phyloP scores from a whole-genome alignment of 1,284 basidiomycete genomes.

The Fomitiporia mediterranea region DNA sequence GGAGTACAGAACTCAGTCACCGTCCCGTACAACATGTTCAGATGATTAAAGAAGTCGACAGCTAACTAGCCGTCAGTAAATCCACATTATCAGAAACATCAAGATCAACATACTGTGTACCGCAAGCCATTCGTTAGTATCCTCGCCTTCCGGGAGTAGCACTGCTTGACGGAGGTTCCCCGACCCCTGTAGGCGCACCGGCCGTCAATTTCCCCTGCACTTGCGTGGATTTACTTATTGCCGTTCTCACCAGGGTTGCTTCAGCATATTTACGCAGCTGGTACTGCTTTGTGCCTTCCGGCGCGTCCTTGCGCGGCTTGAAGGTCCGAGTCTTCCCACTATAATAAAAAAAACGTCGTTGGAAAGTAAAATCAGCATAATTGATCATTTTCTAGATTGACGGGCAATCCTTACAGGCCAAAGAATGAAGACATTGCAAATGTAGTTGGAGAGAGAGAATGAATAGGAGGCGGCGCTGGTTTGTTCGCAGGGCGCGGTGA shows the following conservation, averaged over 20 bases:
- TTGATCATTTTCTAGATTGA: not conserved
- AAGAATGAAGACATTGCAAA: slow-evolving; percentile 75
- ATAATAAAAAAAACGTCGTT: slow-evolving; percentile 17
- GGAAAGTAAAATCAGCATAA: slow-evolving; percentile 7
- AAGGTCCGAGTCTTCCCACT: slow-evolving; percentile 93
- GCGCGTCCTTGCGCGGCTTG: slow-evolving; percentile 92
- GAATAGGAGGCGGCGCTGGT: not conserved
- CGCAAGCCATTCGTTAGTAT: slow-evolving; percentile 93
- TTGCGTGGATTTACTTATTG: slow-evolving; percentile 14
- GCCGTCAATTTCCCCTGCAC: slow-evolving; percentile 8
- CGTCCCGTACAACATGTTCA: slow-evolving; percentile 96
- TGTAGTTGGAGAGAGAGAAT: not conserved
- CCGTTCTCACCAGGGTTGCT: slow-evolving; percentile 75
- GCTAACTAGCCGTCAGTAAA: slow-evolving; percentile 43
- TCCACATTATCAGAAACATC: not conserved
- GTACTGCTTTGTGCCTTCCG: slow-evolving; percentile 95
- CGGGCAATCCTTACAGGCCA: slow-evolving; percentile 60
- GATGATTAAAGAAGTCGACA: slow-evolving; percentile 94
- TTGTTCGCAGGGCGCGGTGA: too few species aligned
- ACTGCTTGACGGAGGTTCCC: slow-evolving; percentile 90
- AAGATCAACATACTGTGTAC: slow-evolving; percentile 73
- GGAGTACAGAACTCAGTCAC: slow-evolving; percentile 96
- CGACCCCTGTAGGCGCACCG: slow-evolving; percentile 62
- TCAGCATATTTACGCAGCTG: slow-evolving; percentile 97
- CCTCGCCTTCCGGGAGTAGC: slow-evolving; percentile 90